These are phyloP conservation scores for Ramularia endophylla DNA, from an alignment of 2,329 filamentous ascomycete species.

Conservation along the genomic window DNA sequence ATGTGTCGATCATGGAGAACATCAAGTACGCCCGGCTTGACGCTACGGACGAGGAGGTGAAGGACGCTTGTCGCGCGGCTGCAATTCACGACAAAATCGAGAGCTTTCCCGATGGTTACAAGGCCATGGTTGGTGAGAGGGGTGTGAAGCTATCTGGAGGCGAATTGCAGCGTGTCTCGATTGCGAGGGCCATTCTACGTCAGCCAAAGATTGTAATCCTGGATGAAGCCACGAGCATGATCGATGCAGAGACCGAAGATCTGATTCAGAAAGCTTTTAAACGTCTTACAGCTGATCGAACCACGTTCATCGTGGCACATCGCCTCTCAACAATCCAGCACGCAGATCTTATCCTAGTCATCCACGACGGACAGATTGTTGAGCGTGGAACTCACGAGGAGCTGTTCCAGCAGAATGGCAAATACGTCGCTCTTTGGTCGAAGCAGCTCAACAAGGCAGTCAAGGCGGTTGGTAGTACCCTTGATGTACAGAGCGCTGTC, in stretches of 20 bases:
- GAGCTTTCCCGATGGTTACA: conserved; percentile 59
- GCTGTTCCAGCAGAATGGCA: conserved; percentile 47
- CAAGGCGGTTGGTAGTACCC: conserved; percentile 7
- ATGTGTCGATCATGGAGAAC: conserved; percentile 59
- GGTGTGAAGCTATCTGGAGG: conserved; percentile 78
- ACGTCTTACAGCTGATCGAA: conserved; percentile 56
- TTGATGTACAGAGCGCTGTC: too few relatives aligned
- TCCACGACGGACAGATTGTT: conserved; percentile 63
- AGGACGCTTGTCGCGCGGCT: conserved; percentile 55
- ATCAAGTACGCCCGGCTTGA: conserved; percentile 56
- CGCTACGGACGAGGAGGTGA: conserved; percentile 56
- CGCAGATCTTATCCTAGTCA: conserved; percentile 71
- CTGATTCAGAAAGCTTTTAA: conserved; percentile 54
- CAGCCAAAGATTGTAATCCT: conserved; percentile 62
- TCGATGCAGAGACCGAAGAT: conserved; percentile 50
- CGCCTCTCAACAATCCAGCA: conserved; percentile 68
- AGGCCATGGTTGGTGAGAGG: conserved; percentile 68
- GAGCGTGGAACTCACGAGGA: conserved; percentile 72
- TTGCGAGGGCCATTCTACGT: conserved; percentile 64
- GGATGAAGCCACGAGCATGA: conserved; percentile 70
- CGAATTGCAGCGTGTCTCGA: conserved; percentile 75
- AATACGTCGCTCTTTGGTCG: conserved; percentile 30
- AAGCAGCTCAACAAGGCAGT: conserved; percentile 28
- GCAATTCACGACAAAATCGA: conserved; percentile 60
- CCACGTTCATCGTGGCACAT: conserved; percentile 74